Percentiles rank a stretch among this genome's conserved stretches.
These are phyloP conservation scores for Podila horticola DNA, from an alignment of 192 early-diverging fungal genomes.

Conservation along the genomic window DNA sequence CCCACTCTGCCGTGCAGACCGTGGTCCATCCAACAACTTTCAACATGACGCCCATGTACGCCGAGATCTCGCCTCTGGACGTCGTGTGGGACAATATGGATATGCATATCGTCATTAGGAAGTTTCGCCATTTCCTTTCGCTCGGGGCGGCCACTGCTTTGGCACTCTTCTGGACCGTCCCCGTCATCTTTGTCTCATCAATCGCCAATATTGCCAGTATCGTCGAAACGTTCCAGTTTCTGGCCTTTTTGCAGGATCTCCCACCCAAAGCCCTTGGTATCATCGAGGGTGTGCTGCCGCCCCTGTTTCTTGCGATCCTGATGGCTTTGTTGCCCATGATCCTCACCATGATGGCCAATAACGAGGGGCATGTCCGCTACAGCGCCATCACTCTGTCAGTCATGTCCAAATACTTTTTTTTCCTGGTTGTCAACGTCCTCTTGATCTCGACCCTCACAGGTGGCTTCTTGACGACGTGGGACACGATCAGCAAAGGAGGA, in stretches of 20 bases:
- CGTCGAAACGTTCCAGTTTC: conserved; percentile 51
- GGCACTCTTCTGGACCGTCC: conserved; percentile 77
- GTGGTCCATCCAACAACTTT: conserved; percentile 70
- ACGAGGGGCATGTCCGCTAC: conserved; percentile 51
- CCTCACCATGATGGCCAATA: conserved; percentile 60
- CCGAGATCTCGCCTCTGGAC: conserved; percentile 75
- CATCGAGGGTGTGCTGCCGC: conserved; percentile 81
- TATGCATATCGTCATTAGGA: conserved; percentile 58
- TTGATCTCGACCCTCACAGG: conserved; percentile 79
- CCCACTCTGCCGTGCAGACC: conserved; percentile 81
- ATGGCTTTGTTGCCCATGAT: conserved; percentile 74
- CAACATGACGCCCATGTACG: conserved; percentile 71
- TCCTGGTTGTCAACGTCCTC: conserved; percentile 85
- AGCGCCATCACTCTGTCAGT: conserved; percentile 71
- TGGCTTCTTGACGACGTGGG: conserved; percentile 59
- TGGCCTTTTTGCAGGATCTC: conserved; percentile 36
- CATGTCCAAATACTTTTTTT: conserved; percentile 80
- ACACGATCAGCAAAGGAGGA: conserved; percentile 23
- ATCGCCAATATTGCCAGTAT: conserved; percentile 62
- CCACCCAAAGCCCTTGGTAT: conserved; percentile 42
- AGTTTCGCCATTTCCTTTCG: conserved; percentile 66
- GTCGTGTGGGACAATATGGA: conserved; percentile 87
- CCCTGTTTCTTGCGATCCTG: conserved; percentile 72
- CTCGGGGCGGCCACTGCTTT: conserved; percentile 62
- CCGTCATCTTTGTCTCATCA: conserved; percentile 60